phyloP scores from a whole-genome alignment of 768 basidiomycete genomes.

The Cubamyces sp. region DNA sequence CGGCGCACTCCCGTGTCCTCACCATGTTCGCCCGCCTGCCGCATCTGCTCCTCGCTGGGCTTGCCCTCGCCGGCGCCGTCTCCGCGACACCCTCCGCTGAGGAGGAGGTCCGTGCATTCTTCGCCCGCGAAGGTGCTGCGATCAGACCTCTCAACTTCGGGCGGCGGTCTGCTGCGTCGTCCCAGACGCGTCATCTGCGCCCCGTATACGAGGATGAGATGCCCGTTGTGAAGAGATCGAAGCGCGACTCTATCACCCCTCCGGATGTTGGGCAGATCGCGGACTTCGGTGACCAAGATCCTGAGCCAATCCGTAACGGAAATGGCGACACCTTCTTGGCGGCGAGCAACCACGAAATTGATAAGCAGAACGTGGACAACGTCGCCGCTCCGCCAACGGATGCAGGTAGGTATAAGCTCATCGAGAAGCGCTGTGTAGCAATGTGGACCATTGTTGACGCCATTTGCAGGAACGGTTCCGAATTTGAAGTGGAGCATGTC shows the following conservation, averaged over 20 bases:
- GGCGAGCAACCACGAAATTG: slow-evolving; percentile 30
- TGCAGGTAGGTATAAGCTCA: slow-evolving; percentile 22
- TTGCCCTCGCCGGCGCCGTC: slow-evolving; percentile 13
- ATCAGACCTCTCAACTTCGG: slow-evolving; percentile 24
- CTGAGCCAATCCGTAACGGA: slow-evolving; percentile 29
- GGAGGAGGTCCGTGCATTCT: slow-evolving; percentile 18
- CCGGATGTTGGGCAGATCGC: slow-evolving; percentile 32
- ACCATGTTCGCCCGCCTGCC: slow-evolving; percentile 18
- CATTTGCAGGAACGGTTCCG: slow-evolving; percentile 28
- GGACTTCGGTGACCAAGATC: slow-evolving; percentile 25
- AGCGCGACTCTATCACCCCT: slow-evolving; percentile 27
- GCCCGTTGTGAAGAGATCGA: slow-evolving; percentile 6
- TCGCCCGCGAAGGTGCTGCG: slow-evolving; percentile 18
- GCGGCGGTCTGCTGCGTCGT: slow-evolving; percentile 22
- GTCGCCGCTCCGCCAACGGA: slow-evolving; percentile 31
- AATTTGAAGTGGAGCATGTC: slow-evolving; percentile 35
- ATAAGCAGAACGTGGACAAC: slow-evolving; percentile 32
- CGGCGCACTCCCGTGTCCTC: background rate
- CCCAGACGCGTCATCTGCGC: slow-evolving; percentile 29
- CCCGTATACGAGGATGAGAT: slow-evolving; percentile 17
- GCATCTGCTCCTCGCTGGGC: slow-evolving; percentile 14
- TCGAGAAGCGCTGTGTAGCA: background rate
- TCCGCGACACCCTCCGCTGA: slow-evolving; percentile 9
- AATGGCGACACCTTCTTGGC: slow-evolving; percentile 29
- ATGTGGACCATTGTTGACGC: slow-evolving; percentile 16